Evolutionary conservation across 176 grass and related monocot species (phyloP).

Genomic region (Oryza coarctata): DNA sequence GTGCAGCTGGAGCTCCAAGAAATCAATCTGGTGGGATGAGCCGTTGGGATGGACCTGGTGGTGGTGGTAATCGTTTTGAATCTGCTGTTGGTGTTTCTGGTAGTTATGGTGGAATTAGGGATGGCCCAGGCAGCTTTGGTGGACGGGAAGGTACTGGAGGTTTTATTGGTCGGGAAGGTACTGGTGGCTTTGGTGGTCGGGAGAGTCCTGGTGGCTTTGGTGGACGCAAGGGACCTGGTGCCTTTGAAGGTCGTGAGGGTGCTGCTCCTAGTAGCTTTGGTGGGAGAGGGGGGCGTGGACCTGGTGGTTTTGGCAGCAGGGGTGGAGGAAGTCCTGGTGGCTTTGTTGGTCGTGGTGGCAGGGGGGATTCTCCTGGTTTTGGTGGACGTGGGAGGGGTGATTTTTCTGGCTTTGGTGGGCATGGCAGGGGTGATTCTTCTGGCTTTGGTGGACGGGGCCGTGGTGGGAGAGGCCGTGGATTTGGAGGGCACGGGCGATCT

Average conservation of each 20-base stretch:
- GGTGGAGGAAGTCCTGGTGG: constrained; percentile 51
- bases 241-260: constrained; percentile 42
- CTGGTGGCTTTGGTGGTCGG: constrained; percentile 38
- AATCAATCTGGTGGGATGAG: constrained; percentile 51
- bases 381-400: constrained; percentile 53
- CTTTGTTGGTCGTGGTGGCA: constrained; percentile 61
- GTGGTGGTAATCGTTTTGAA: constrained; percentile 43
- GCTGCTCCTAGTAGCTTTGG: constrained; percentile 45
- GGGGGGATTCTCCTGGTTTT: constrained; percentile 57
- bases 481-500: constrained; percentile 62
- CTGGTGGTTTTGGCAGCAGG: constrained; percentile 60
- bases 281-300: constrained; percentile 54
- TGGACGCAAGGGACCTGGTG: constrained; percentile 48
- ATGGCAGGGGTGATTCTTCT: constrained; percentile 52
- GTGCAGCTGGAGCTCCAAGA: constrained; percentile 45
- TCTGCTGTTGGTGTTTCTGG: constrained; percentile 39
- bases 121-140: constrained; percentile 47
- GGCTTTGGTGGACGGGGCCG: constrained; percentile 59
- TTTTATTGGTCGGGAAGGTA: constrained; percentile 34
- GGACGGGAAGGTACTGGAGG: constrained; percentile 34
- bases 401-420: constrained; percentile 54
- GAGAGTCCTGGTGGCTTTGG: constrained; percentile 53
- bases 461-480: constrained; percentile 64
- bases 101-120: constrained; percentile 55
- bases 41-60: constrained; percentile 54